Base-by-base conservation (phyloP, 1,139 yeast species). In the Suzukiozyma palmioleophila region DNA sequence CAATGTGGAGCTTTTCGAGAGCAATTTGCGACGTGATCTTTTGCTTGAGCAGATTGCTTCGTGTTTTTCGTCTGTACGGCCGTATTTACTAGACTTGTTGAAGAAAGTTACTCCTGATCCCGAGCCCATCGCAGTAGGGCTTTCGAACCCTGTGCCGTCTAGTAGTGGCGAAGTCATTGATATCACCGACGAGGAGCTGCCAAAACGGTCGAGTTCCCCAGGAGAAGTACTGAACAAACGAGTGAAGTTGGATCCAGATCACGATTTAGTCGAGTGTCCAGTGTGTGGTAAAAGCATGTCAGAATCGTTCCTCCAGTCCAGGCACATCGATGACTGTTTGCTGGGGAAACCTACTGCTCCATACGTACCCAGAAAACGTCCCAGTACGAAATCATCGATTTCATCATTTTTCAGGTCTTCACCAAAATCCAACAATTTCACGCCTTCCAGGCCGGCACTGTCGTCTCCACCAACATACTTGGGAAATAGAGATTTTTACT, bases 291-390 rank as follows among this genome's bases (percentile, higher is more conserved):
- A 73, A 34, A 57, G 59, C 22, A 77, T 82, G 75, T 73, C 84
- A 1, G 67, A 83, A 0, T 67, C 64, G 8, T 72, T 70, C 14
- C 63, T 88, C 11, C 88, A 88, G 56, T 55, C 77, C 0, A 59
- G 70, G 0, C 96, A 88, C 54, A 72, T 88, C n/a, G 92, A 83
- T 52, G 66, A 68, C 31, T 88, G 96, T 53, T 59, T 86, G 39
- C 59, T 60, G 15, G 67, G 72, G 3, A 57, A 46, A 26, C 38
- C 38, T 26, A 12, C 41, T 31, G 29, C 42, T 3, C 37, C 33
- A 16, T 35, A 36, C n/a, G 40, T 32, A 16, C 36, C 36, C 15
- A 41, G 42, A 32, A 46, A 46, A 32, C 39, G 39, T 26, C 30
- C 42, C 25, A 41, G 7, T 28, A n/a, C 31, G 5, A 13, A 34